Evolutionary conservation across 2,329 filamentous ascomycete species (phyloP), one percentile per base, ranked within the genome.

Genomic region (Rhinocladiella similis): DNA sequence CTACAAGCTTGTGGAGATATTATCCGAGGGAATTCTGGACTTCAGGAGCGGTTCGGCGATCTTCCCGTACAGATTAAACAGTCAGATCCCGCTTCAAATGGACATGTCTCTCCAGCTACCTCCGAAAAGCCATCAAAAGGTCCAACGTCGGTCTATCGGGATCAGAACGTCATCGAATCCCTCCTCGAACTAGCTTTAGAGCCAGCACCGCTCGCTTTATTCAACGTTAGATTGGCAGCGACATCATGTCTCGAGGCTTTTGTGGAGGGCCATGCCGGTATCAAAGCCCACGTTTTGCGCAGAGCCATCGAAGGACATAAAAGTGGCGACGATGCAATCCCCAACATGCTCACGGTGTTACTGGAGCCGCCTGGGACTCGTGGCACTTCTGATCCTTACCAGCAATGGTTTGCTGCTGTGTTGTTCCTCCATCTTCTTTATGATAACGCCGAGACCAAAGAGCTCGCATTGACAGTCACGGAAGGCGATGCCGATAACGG

Each of bases 201-300:
- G 54, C 78, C 88, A 19, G 81, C 87, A 27, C 77, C 86, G 0
- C 74, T 83, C 18, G 81, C 86, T 50, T 80, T 89, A 35, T 89
- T 96, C 64, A 88, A 96, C 71, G 79, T 93, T 36, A 86, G 94
- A 20, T 83, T 91, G 67, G 89, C 93, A 18, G 91, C 90, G 19
- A 94, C 89, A 69, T 88, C 93, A 66, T 96, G 93, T 67, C 84
- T 99, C 59, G 92, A 96, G 71, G 91, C 94, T 1, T 99, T 99
- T 72, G 91, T 97, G 66, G 85, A 83, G 66, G 85, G 88, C 45
- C 92, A 97, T 70, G 75, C 85, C 36, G 85, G 89, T 54, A 93
- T 97, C 58, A 86, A 88, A 45, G 79, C 87, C 50, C 92, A 97
- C 73, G 97, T 97, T 67, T 78, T 97, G 18, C 82, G 86, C 51